Conservation (phyloP, 2,329 filamentous ascomycete species). For the Juglanconis oblonga region DNA sequence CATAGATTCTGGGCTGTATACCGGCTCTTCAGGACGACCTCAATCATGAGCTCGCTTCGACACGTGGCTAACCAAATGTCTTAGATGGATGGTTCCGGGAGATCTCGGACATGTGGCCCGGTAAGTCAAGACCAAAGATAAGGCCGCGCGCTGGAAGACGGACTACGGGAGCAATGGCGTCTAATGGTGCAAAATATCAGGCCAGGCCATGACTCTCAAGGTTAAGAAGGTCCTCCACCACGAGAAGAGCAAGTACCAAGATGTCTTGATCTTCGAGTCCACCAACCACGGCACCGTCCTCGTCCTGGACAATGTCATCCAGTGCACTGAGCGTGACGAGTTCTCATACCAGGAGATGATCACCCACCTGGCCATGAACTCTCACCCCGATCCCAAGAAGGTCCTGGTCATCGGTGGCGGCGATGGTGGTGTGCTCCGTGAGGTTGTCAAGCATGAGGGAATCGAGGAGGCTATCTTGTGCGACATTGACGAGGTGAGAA, state of each 20-base stretch:
- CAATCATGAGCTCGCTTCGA: neutral
- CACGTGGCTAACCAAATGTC: constrained; percentile 6
- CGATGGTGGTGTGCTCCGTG: constrained; percentile 94
- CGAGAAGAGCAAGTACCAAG: constrained; percentile 99
- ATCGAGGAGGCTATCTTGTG: constrained; percentile 95
- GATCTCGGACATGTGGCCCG: constrained; percentile 97
- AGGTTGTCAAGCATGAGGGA: constrained; percentile 98
- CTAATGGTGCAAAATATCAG: constrained; percentile 34
- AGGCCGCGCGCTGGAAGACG: neutral
- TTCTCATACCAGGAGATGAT: constrained; percentile 99
- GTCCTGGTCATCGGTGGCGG: constrained; percentile 97
- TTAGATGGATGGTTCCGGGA: constrained; percentile 99
- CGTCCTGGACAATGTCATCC: constrained; percentile 98
- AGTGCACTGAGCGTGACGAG: constrained; percentile 97
- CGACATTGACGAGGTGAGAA: constrained; percentile 86
- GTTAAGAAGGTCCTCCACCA: constrained; percentile 98
- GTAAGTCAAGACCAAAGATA: constrained; percentile 34
- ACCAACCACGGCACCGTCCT: constrained; percentile 95
- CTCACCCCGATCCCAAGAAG: constrained; percentile 96
- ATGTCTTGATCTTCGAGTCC: constrained; percentile 98
- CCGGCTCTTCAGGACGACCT: neutral
- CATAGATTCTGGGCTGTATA: neutral
- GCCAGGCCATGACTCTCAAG: constrained; percentile 97
- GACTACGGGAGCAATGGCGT: neutral
- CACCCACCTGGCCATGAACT: constrained; percentile 96